Evolutionary conservation across 2,329 filamentous ascomycete species (phyloP), one percentile per base, ranked within the genome.

Genomic region (Knoxdaviesia capensis): DNA sequence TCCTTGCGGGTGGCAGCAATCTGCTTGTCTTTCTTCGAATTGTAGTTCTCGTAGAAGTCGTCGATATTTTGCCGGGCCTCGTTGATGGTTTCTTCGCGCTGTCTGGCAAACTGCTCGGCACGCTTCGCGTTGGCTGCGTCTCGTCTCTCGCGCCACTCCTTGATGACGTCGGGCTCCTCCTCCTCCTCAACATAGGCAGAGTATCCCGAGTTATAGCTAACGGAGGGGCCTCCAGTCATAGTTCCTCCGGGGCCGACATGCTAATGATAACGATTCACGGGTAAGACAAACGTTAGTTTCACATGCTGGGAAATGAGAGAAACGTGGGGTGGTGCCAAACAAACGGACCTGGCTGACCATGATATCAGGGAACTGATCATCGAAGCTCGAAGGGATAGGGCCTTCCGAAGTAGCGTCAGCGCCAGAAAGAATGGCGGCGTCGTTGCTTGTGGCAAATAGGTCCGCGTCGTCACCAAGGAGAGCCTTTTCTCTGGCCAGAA

Each of bases 1-100:
- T 98, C 90, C 59, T 82, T 80, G 53, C 80, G 76, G 44, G 88
- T 90, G 65, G 93, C 84, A 28, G 80, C 69, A 50, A 94, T 80
- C 45, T 74, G 75, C 71, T 96, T 96, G 59, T 98, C 90, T 59
- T 90, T 88, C 66, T 94, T 94, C 60, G 80, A 78, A 67, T 96
- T 96, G 69, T 98, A 98, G 63, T 94, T 94, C 56, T 94, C 87
- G 68, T 98, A 98, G 64, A 96, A 98, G 59, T 94, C 90, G 58
- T 98, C 90, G 49, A 98, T 93, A 59, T 92, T 90, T 57, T 87
- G 74, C 56, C 86, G 85, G 7, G 90, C 90, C 51, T 90, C 85
- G 58, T 84, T 77, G 56, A 94, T 65, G 2, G 86, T 94, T 58
- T 88, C 78, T 48, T 75, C 73, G 58, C 90, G 90, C 63, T 87